These are phyloP conservation scores for Maudiozyma bulderi DNA, from an alignment of 805 yeast species.

Conservation along the genomic window DNA sequence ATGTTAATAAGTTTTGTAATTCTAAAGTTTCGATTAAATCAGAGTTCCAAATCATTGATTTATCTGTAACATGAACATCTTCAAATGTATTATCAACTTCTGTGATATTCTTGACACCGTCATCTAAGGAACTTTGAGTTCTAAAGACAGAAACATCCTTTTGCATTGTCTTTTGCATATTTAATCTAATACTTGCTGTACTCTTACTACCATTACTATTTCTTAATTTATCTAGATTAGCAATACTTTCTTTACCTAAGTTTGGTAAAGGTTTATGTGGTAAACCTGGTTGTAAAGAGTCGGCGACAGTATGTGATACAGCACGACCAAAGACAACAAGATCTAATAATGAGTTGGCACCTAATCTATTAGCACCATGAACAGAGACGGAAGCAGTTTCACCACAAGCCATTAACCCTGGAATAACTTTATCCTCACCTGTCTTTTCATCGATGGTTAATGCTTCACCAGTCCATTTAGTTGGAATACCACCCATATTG, in stretches of 20 bases:
- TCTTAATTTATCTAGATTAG: conserved; percentile 81
- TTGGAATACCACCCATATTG: conserved; percentile 99
- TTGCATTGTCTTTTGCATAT: conserved; percentile 96
- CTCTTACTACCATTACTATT: conserved; percentile 71
- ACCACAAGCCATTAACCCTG: conserved; percentile 95
- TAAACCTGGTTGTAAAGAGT: conserved; percentile 74
- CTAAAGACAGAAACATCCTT: conserved; percentile 95
- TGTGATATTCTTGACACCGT: conserved; percentile 74
- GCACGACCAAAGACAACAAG: conserved; percentile 98
- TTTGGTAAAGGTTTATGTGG: conserved; percentile 81
- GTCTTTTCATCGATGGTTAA: conserved; percentile 63
- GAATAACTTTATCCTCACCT: conserved; percentile 85
- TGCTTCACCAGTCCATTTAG: conserved; percentile 94
- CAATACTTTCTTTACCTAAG: conserved; percentile 81
- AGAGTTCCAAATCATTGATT: conserved; percentile 98
- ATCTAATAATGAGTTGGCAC: conserved; percentile 95
- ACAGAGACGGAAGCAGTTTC: conserved; percentile 99
- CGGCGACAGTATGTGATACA: conserved; percentile 85
- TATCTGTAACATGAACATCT: conserved; percentile 80
- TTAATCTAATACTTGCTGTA: conserved; percentile 82
- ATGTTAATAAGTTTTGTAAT: conserved; percentile 89
- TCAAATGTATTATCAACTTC: conserved; percentile 64
- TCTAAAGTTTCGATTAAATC: conserved; percentile 94
- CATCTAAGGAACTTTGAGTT: conserved; percentile 82
- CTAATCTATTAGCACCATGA: conserved; percentile 98